Evolutionary conservation across 2,329 filamentous ascomycete genomes (phyloP).

Genomic region (Aspergillus sp.): DNA sequence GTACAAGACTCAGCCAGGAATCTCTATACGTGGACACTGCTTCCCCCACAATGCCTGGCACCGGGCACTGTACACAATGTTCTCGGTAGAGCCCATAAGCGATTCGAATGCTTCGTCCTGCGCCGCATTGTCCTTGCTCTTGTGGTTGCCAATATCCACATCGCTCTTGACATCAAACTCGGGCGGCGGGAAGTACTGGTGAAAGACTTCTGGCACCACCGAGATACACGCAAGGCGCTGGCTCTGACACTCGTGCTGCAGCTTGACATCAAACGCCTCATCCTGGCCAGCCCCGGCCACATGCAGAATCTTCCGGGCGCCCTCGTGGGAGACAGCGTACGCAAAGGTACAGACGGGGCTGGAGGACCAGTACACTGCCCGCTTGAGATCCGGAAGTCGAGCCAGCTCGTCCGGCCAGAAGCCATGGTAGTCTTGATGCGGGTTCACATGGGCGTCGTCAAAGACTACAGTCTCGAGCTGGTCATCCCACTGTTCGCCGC

Average conservation of each 20-base stretch:
- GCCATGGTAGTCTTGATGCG: slow-evolving; percentile 18
- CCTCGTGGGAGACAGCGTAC: slow-evolving; percentile 42
- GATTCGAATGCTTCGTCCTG: slow-evolving; percentile 24
- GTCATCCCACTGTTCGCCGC: slow-evolving; percentile 22
- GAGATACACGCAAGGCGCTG: slow-evolving; percentile 34
- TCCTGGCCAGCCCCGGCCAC: slow-evolving; percentile 26
- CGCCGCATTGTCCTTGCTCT: slow-evolving; percentile 7
- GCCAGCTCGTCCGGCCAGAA: slow-evolving; percentile 15
- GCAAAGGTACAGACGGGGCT: slow-evolving; percentile 36
- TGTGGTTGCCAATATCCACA: slow-evolving; percentile 24
- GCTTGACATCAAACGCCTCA: slow-evolving; percentile 37
- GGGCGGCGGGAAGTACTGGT: slow-evolving; percentile 34
- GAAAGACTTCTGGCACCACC: slow-evolving; percentile 39
- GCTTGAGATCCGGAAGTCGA: slow-evolving; percentile 14
- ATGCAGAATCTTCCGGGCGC: slow-evolving; percentile 34
- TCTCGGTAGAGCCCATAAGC: slow-evolving; percentile 33
- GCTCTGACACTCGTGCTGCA: slow-evolving; percentile 31
- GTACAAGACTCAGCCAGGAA: no score
- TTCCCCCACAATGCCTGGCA: slow-evolving; percentile 31
- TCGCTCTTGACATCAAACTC: slow-evolving; percentile 25
- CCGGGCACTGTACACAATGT: slow-evolving; percentile 36
- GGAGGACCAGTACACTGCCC: slow-evolving; percentile 28
- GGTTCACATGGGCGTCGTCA: slow-evolving; percentile 25
- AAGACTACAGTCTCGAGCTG: slow-evolving; percentile 19
- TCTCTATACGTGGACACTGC: neutral